Base-by-base conservation (phyloP, 345 rosid genomes). In the Sonneratia caseolaris region DNA sequence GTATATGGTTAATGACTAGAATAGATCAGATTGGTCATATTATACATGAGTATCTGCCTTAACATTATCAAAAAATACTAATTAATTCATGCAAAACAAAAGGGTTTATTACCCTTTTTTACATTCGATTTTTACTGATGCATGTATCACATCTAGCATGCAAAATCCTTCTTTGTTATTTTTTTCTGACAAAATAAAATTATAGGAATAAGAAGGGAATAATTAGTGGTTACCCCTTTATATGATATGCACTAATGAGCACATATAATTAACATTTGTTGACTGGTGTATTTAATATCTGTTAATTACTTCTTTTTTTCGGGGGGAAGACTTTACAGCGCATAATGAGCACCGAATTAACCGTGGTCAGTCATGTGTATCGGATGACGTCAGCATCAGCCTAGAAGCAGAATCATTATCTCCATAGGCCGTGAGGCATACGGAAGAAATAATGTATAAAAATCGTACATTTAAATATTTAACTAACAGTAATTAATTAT, bases 391-490 rank as follows among this genome's bases (percentile, higher is more conserved):
- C 64, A 7, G 2, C 64, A 59, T 59, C 24, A 22, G 24, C 24
- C 64, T 59, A 22, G 64, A 59, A 59, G 24, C 64, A 24, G 64
- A 59, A 59, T 59, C 64, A 59, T 22, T 59, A 59, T 59, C 36
- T 59, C 36, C 36, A 8, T 9, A 5, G 64, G 24, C 24, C 35
- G 36, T 59, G 64, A 59, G 36, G 15, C 64, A 8, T 59, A 59
- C 24, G 53, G 53, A 48, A 48, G 53, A 48, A 48, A 48, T 27
- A 27, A 27, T 27, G 32, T 27, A 27, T 27, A 27, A 27, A 27
- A 27, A 27, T 27, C 32, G 32, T 10, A 11, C 53, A 13, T 48
- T 3, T 14, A 16, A 48, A 48, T 11, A 48, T 14, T 48, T 48
- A 48, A 48, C 4, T 11, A 48, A 48, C 53, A 16, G 53, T 48